Conservation (phyloP, 2,329 filamentous ascomycete genomes). For the Xylaria sp. region DNA sequence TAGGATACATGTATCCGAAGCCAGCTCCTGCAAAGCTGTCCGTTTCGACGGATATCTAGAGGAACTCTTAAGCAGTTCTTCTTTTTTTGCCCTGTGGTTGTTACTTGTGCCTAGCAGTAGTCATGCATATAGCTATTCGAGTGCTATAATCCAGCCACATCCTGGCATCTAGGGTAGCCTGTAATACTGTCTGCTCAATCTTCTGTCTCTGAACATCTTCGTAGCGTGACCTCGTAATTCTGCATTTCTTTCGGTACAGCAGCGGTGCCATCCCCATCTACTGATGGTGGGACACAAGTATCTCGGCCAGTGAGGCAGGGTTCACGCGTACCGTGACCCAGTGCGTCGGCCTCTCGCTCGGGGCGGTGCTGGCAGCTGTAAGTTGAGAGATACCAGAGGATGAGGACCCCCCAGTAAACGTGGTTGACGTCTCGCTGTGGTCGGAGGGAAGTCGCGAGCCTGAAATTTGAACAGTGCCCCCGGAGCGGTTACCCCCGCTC, state of each 20-base stretch:
- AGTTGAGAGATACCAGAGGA: background rate
- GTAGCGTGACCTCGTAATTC: background rate
- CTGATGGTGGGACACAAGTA: background rate
- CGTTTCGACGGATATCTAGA: background rate
- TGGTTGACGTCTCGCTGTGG: background rate
- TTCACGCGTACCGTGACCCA: slow-evolving; percentile 1
- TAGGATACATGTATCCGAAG: background rate
- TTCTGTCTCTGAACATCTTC: background rate
- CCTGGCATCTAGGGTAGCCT: background rate
- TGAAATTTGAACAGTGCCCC: background rate
- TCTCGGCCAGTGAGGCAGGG: slow-evolving; percentile 10
- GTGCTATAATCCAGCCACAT: background rate
- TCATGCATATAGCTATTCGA: background rate
- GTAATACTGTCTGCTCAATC: background rate
- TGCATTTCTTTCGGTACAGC: background rate
- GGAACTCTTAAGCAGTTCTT: background rate
- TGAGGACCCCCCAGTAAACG: background rate
- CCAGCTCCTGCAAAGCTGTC: background rate
- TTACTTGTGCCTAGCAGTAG: background rate
- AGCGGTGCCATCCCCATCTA: background rate
- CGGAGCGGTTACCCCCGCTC: too few species aligned
- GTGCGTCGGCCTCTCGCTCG: background rate
- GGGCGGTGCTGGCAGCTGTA: background rate
- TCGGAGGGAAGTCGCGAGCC: background rate
- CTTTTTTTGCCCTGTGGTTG: background rate